phyloP scores from a whole-genome alignment of 2,329 filamentous ascomycete genomes.

The Epichloe aotearoae region DNA sequence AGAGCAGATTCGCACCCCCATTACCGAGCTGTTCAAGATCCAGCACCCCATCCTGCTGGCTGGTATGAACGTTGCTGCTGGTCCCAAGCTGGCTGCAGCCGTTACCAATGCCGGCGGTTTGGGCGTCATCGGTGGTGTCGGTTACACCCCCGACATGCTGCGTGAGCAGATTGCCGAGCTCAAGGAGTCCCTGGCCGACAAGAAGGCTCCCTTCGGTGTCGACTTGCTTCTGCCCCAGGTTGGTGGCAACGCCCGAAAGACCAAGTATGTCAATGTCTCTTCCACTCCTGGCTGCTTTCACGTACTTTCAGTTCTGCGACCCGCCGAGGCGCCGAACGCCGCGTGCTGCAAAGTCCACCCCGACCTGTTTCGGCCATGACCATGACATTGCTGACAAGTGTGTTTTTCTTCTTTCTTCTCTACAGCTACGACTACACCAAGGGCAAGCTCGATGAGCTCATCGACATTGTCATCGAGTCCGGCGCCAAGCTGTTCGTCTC shows the following conservation, averaged over 20 bases:
- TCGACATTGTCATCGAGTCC: conserved; percentile 86
- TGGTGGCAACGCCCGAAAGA: conserved; percentile 86
- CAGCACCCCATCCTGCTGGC: conserved; percentile 91
- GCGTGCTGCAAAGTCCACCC: not conserved
- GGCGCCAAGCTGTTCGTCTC: conserved; percentile 91
- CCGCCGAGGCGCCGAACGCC: not conserved
- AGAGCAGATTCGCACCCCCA: conserved; percentile 64
- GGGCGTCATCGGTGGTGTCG: conserved; percentile 89
- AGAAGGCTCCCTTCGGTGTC: conserved; percentile 91
- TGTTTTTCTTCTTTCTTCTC: not conserved
- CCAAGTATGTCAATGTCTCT: conserved; percentile 44
- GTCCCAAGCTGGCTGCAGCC: conserved; percentile 88
- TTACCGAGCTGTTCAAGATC: conserved; percentile 96
- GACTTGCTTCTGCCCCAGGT: conserved; percentile 91
- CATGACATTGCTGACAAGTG: not conserved
- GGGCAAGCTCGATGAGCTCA: conserved; percentile 84
- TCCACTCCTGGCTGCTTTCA: not conserved
- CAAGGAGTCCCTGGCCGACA: conserved; percentile 75
- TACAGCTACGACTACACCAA: conserved; percentile 97
- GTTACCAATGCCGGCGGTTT: conserved; percentile 95
- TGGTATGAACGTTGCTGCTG: conserved; percentile 98
- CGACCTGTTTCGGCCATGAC: not conserved
- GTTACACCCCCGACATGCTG: conserved; percentile 96
- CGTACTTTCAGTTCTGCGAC: not conserved
- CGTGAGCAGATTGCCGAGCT: conserved; percentile 88